phyloP scores from a whole-genome alignment of 129 eudicot genomes.

The Saussurea involucrata region DNA sequence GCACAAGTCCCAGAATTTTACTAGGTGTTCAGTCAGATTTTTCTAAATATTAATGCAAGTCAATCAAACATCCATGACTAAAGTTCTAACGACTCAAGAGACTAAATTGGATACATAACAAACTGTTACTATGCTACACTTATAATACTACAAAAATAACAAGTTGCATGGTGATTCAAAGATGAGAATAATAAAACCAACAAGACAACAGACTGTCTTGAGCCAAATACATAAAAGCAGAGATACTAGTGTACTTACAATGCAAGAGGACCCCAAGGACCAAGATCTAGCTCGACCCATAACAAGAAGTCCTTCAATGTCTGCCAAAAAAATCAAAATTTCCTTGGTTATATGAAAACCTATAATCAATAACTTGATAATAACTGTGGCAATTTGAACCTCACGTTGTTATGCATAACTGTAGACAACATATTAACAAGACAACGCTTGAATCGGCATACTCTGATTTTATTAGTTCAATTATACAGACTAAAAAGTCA shows the following conservation, averaged over 20 bases:
- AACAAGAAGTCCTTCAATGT: slow-evolving; percentile 67
- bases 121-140: background rate
- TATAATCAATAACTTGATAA: background rate
- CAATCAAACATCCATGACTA: background rate
- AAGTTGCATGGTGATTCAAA: no score
- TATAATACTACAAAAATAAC: no score
- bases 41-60: background rate
- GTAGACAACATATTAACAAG: background rate
- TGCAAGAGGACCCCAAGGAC: slow-evolving; percentile 91
- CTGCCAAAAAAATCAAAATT: slow-evolving; percentile 32
- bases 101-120: background rate
- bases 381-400: background rate
- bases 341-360: background rate
- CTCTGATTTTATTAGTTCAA: background rate
- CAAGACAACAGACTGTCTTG: background rate
- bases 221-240: background rate
- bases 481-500: background rate
- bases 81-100: background rate
- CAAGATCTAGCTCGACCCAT: slow-evolving; percentile 87
- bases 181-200: background rate
- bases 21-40: background rate
- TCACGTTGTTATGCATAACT: background rate
- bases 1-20: background rate
- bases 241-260: slow-evolving; percentile 52
- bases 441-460: background rate